phyloP scores from a whole-genome alignment of 805 yeast species.

The Candida berthetii region DNA sequence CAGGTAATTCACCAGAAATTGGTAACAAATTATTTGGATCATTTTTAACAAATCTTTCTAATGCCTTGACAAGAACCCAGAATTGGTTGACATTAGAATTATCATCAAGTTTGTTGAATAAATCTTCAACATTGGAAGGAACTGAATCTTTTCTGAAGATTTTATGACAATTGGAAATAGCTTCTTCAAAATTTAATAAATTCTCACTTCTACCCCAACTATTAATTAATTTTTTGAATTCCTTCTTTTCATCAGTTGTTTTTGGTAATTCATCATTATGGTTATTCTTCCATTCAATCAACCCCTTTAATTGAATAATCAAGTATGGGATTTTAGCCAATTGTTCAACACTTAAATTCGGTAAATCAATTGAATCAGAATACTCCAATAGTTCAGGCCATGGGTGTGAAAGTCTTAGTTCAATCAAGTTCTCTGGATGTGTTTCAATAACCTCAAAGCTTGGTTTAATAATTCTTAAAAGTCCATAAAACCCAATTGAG shows the following conservation, averaged over 20 bases:
- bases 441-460: constrained; percentile 66
- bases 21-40: constrained; percentile 43
- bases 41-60: constrained; percentile 41
- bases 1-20: constrained; percentile 71
- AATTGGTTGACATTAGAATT: constrained; percentile 28
- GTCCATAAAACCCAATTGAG: constrained; percentile 62
- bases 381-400: constrained; percentile 62
- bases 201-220: constrained; percentile 30
- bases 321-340: constrained; percentile 68
- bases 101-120: constrained; percentile 20
- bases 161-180: constrained; percentile 36
- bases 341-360: constrained; percentile 28
- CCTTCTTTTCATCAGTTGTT: constrained; percentile 32
- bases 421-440: constrained; percentile 58
- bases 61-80: constrained; percentile 58
- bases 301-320: constrained; percentile 51
- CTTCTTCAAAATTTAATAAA: constrained; percentile 44
- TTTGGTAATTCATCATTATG: constrained; percentile 24
- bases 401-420: constrained; percentile 60
- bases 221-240: constrained; percentile 31
- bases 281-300: constrained; percentile 31
- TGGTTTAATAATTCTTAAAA: constrained; percentile 46
- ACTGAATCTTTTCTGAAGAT: constrained; percentile 30
- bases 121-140: constrained; percentile 17
- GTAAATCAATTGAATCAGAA: constrained; percentile 45